Evolutionary conservation across 2,329 filamentous ascomycete species (phyloP), one percentile per base, ranked within the genome.

Genomic region (Ophiostoma populinum): DNA sequence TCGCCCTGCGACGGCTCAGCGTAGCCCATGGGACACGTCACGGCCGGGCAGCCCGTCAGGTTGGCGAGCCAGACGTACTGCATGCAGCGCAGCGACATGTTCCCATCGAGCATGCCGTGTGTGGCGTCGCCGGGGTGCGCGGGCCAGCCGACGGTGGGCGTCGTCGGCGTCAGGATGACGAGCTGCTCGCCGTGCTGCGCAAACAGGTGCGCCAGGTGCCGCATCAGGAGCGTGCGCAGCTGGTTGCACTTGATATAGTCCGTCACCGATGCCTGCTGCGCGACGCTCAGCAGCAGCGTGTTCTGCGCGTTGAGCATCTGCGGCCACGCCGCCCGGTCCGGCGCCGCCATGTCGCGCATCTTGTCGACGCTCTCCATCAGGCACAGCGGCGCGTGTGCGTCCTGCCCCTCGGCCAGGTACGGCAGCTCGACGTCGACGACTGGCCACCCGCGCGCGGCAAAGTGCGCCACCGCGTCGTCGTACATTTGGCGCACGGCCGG

Each of bases 1-100:
- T 63, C 56, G 2, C 68, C 71, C 44, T 66, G 58, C 6, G 57
- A 55, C 0, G 67, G 61, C 18, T 70, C 58, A 4, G 61, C 65
- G 55, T 85, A 92, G 1, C 81, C 85, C 9, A 80, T 73, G 0
- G 86, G 83, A 24, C 72, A 73, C 30, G 63, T 73, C 10, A 92
- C 67, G 1, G 80, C 73, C 1, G 86, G 86, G 32, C 75, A 75
- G 0, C 86, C 86, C 0, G 65, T 71, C 46, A 83, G 75, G 54
- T 94, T 94, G 6, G 85, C 79, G 24, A 92, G 55, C 68, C 80
- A 92, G 12, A 80, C 74, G 55, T 82, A 93, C 53, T 77, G 71
- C 82, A 93, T 92, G 49, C 70, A 80, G 18, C 68, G 62, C n/a
- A 92, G 59, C 12, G 71, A 75, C 41, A 58, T 62, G 50, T 90